Evolutionary conservation across 148 eudicot genomes (phyloP).

Genomic region (Rhododendron ferrugineum): DNA sequence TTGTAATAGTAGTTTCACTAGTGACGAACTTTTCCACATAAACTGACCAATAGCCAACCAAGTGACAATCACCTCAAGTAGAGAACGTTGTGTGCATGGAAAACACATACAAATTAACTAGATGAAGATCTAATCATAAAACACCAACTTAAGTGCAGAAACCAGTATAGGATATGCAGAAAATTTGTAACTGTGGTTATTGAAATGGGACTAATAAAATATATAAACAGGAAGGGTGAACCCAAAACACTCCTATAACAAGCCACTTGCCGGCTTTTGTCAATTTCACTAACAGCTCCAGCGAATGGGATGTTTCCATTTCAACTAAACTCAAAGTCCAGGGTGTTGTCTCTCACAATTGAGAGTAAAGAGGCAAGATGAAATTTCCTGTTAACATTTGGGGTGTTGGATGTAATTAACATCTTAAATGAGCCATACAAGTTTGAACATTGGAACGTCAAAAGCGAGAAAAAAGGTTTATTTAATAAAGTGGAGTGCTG

Average conservation of each 20-base stretch:
- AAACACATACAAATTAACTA: no score
- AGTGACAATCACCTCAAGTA: no score
- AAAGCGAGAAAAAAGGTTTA: not conserved
- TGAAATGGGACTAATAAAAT: not conserved
- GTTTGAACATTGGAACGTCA: constrained; percentile 1
- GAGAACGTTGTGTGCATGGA: no score
- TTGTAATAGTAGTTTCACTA: no score
- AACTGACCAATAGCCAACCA: no score
- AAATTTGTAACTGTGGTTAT: no score
- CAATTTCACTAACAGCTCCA: not conserved
- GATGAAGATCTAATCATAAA: no score
- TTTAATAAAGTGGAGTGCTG: not conserved
- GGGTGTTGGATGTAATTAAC: not conserved
- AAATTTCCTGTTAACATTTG: not conserved
- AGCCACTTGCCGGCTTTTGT: not conserved
- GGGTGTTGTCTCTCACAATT: not conserved
- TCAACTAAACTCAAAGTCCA: not conserved
- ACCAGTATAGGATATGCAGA: no score
- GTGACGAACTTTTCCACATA: no score
- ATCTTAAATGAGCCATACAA: not conserved
- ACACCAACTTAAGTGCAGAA: no score
- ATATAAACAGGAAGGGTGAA: not conserved
- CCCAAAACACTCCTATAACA: not conserved
- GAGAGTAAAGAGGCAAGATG: not conserved
- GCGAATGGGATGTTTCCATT: not conserved